These are phyloP conservation scores for Curvularia sp. DNA, from an alignment of 2,329 filamentous ascomycete species.

Conservation along the genomic window DNA sequence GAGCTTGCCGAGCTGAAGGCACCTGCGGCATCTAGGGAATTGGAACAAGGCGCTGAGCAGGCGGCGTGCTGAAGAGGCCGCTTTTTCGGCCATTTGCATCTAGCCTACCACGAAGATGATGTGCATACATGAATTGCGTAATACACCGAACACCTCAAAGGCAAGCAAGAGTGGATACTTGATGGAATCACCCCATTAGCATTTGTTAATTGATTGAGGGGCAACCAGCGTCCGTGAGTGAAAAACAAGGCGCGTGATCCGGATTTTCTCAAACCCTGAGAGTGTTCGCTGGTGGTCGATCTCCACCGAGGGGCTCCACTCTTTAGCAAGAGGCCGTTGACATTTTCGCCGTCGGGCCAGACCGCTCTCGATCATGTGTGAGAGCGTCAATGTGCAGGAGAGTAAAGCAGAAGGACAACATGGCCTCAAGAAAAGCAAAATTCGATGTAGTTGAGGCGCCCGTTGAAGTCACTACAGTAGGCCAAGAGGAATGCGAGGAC, in stretches of 20 bases:
- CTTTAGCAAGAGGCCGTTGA: constrained; percentile 13
- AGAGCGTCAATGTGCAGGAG: constrained; percentile 20
- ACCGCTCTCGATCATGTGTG: constrained; percentile 11
- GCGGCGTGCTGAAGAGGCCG: constrained; percentile 13
- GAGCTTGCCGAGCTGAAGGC: constrained; percentile 42
- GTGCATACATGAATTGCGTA: constrained; percentile 29
- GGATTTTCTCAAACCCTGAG: constrained; percentile 23
- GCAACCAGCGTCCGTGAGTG: constrained; percentile 4
- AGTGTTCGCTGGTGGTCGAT: constrained; percentile 20
- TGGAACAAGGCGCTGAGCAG: constrained; percentile 20
- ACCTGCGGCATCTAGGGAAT: constrained; percentile 22
- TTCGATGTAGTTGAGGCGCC: constrained; percentile 8
- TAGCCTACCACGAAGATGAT: constrained; percentile 19
- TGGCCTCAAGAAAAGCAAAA: constrained; percentile 10
- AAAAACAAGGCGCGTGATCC: constrained; percentile 11
- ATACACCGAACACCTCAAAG: constrained; percentile 6
- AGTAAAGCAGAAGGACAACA: constrained; percentile 5
- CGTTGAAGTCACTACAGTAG: constrained; percentile 8
- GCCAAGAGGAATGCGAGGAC: constrained; percentile 13
- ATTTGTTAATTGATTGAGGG: background rate
- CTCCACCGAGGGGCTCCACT: constrained; percentile 26
- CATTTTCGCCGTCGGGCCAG: constrained; percentile 11
- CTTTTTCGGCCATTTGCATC: constrained; percentile 31
- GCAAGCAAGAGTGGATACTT: constrained; percentile 2
- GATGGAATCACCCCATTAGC: background rate